Conservation (phyloP, 1,284 basidiomycete species). For the Golubevia sp. region DNA sequence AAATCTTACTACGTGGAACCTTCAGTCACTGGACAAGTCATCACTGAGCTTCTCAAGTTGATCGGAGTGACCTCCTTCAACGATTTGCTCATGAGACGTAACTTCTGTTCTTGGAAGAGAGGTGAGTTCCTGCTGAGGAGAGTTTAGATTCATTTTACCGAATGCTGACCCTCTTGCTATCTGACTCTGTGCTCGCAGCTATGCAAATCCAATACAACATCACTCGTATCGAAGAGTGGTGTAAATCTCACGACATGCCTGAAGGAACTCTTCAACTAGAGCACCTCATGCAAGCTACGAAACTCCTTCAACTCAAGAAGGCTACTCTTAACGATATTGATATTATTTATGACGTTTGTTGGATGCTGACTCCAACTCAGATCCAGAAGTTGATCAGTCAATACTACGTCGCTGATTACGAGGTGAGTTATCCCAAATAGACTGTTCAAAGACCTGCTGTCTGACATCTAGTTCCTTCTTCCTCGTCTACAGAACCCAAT, state of each 20-base stretch:
- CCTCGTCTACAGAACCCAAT: slow-evolving; percentile 42
- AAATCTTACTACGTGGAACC: slow-evolving; percentile 62
- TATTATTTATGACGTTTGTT: slow-evolving; percentile 8
- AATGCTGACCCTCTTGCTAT: background rate
- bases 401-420: slow-evolving; percentile 5
- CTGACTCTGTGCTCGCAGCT: slow-evolving; percentile 13
- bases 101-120: slow-evolving; percentile 61
- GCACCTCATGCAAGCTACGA: slow-evolving; percentile 9
- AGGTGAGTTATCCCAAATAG: too few relatives aligned
- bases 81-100: slow-evolving; percentile 58
- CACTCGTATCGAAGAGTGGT: slow-evolving; percentile 7
- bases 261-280: slow-evolving; percentile 7
- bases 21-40: slow-evolving; percentile 57
- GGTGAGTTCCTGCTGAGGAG: slow-evolving; percentile 2
- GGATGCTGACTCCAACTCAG: slow-evolving; percentile 6
- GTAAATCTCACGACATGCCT: slow-evolving; percentile 7
- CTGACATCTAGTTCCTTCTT: background rate
- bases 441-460: too few relatives aligned
- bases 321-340: slow-evolving; percentile 5
- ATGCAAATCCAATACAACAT: slow-evolving; percentile 62
- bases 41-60: slow-evolving; percentile 59
- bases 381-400: slow-evolving; percentile 6
- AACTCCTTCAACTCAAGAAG: slow-evolving; percentile 7
- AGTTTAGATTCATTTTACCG: background rate
- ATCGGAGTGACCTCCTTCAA: slow-evolving; percentile 61